These are phyloP conservation scores for Gamsiella multidivaricata DNA, from an alignment of 192 early-diverging fungal genomes.

Conservation along the genomic window DNA sequence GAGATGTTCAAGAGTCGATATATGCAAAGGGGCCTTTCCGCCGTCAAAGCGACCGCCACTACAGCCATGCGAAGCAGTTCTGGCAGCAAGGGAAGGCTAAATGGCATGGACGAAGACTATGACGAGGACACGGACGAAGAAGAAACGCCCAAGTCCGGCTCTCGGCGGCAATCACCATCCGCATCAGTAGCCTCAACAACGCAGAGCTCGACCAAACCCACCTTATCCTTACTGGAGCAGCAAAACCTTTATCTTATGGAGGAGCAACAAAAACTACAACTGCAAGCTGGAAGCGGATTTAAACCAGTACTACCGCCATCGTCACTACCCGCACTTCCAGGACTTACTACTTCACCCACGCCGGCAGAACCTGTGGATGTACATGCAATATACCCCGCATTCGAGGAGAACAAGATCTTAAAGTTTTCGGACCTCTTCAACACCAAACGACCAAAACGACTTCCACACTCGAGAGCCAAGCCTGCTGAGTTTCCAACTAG, in stretches of 20 bases:
- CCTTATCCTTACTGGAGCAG: slow-evolving; percentile 19
- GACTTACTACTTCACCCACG: background rate
- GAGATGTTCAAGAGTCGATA: slow-evolving; percentile 60
- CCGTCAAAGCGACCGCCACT: slow-evolving; percentile 39
- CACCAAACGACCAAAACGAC: slow-evolving; percentile 54
- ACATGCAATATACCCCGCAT: slow-evolving; percentile 67
- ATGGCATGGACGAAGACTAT: slow-evolving; percentile 68
- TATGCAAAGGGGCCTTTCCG: slow-evolving; percentile 55
- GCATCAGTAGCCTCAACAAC: background rate
- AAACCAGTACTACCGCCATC: background rate
- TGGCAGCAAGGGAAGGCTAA: slow-evolving; percentile 47
- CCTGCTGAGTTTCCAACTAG: slow-evolving; percentile 40
- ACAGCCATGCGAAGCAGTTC: slow-evolving; percentile 41
- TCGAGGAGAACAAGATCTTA: slow-evolving; percentile 67
- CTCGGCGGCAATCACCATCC: background rate
- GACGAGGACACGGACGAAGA: slow-evolving; percentile 46
- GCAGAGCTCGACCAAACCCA: background rate
- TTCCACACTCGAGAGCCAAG: slow-evolving; percentile 48
- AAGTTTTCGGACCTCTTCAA: slow-evolving; percentile 75
- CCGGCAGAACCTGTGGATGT: slow-evolving; percentile 53
- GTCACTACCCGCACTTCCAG: slow-evolving; percentile 2
- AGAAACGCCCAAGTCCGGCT: background rate
- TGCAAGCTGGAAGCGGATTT: background rate
- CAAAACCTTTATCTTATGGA: slow-evolving; percentile 28
- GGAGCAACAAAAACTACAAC: slow-evolving; percentile 30